These are phyloP conservation scores for Rhodotorula sp. DNA, from an alignment of 1,284 basidiomycete genomes.

Conservation along the genomic window DNA sequence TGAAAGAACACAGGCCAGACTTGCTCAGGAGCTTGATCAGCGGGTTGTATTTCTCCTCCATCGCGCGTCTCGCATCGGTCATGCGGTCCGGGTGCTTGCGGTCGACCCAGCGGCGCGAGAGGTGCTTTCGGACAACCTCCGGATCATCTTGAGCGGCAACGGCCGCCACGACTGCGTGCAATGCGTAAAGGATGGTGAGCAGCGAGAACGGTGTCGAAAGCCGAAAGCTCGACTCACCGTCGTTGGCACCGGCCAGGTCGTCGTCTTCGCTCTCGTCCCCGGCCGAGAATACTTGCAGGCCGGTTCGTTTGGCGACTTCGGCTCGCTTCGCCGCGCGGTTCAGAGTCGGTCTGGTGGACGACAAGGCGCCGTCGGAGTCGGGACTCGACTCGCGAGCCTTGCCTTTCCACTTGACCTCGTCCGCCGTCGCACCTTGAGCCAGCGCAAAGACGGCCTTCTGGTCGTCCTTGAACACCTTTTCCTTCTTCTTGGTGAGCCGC, in stretches of 20 bases:
- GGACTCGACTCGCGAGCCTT: constrained; percentile 1
- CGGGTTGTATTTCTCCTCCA: constrained; percentile 32
- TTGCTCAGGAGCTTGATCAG: constrained; percentile 27
- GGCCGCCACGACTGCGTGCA: neutral
- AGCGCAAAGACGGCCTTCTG: constrained; percentile 3
- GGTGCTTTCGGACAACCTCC: constrained; percentile 9
- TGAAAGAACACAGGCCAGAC: neutral
- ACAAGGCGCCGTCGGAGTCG: neutral
- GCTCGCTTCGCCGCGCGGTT: constrained; percentile 7
- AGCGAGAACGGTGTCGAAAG: neutral
- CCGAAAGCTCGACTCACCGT: neutral
- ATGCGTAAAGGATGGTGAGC: too few relatives aligned
- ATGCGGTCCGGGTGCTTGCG: constrained; percentile 22
- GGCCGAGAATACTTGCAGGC: neutral
- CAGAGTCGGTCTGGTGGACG: constrained; percentile 13
- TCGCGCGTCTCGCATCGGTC: constrained; percentile 1
- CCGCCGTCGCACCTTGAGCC: neutral
- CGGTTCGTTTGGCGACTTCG: constrained; percentile 11
- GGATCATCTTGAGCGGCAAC: neutral
- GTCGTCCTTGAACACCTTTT: constrained; percentile 3
- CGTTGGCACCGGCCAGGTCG: neutral
- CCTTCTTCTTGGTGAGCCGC: neutral
- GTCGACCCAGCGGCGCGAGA: constrained; percentile 27
- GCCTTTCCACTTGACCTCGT: neutral
- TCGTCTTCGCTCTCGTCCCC: neutral